Base-by-base conservation (phyloP, 106 monocot species). In the Gastrodia elata region DNA sequence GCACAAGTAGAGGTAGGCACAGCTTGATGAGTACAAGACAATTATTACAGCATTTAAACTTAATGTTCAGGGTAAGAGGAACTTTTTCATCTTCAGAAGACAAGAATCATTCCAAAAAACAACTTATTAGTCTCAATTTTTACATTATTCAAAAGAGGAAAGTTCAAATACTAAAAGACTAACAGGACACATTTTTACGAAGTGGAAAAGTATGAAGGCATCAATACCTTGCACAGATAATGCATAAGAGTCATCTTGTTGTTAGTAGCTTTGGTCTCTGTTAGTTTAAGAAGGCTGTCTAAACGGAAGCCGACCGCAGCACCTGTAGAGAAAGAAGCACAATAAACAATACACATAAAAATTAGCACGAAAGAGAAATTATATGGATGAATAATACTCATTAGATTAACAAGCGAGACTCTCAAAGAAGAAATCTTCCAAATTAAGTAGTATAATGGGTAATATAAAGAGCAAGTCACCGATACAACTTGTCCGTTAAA, bases 171-270 rank as follows among this genome's bases (percentile, higher is more conserved):
- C n/a, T 55, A 20, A 61, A 32, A 9, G 30, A 57, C n/a, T 25
- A 26, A 57, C n/a, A 64, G 5, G 15, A n/a, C 34, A 5, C 65
- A 67, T 10, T 6, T 37, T 67, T 36, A 67, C 20, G 5, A 38
- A 67, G 67, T n/a, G 9, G 67, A 67, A 38, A n/a, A 38, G n/a
- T 6, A 18, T 18, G 16, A 67, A 3, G 15, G n/a, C 37, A 37
- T 38, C 67, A 35, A 67, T 70, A 70, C 70, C 70, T 70, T 70
- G 42, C 70, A 70, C 10, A 70, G 70, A 41, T 70, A 70, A 70
- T 70, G 70, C 70, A 42, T 70, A 42, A 70, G 70, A 26, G 70
- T 70, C 70, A 43, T 70, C 42, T 11, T 70, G 42, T 70, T 70
- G n/a, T 70, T 70, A 9, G 70, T 70, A 41, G 70, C 70, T 25